Base-by-base conservation (phyloP, 306 rosid species). In the Pyrus pyrifolia region DNA sequence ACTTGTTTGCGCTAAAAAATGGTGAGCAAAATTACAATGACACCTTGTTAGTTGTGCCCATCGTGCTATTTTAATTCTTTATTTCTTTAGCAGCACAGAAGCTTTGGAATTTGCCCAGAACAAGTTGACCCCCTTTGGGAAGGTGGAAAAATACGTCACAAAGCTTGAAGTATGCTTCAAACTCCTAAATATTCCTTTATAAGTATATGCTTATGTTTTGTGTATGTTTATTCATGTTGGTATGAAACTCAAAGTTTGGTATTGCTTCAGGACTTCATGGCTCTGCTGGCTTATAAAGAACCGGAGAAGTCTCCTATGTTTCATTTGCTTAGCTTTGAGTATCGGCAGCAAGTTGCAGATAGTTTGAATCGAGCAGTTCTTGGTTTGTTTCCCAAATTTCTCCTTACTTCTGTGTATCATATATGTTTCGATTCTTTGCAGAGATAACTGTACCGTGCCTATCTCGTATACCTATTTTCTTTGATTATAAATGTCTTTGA, bases 261-360 rank as follows among this genome's bases (percentile, higher is more conserved):
- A 33, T 55, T 77, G 29, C 46, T 82, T 75, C 84, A 95, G 97
- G 96, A 92, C 79, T 87, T 88, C 68, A 86, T 92, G 85, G 91
- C 97, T 63, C 89, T 95, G 83, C 93, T 95, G 79, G 97, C 99
- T 44, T 95, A 89, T 65, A 86, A 90, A 76, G 99, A 95, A 55
- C 97, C 92, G n/a, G 97, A 95, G 70, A 91, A 88, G 68, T 85
- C 97, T 72, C 99, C 99, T 42, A 82, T 88, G 97, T 89, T 95
- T 89, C 88, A 86, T 89, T 83, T 90, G 80, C 97, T 95, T 77
- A 83, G 97, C 86, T 62, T 79, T 73, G 97, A 89, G n/a, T 68
- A 88, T 59, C 85, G 96, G 71, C 92, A 91, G 78, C 80, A 86
- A 74, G 91, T 93, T 78, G 92, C 97, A 70, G 98, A 91, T 58